Evolutionary conservation across 441 rosid species (phyloP), one percentile per base, ranked within the genome.

Genomic region (Jatropha multifida): DNA sequence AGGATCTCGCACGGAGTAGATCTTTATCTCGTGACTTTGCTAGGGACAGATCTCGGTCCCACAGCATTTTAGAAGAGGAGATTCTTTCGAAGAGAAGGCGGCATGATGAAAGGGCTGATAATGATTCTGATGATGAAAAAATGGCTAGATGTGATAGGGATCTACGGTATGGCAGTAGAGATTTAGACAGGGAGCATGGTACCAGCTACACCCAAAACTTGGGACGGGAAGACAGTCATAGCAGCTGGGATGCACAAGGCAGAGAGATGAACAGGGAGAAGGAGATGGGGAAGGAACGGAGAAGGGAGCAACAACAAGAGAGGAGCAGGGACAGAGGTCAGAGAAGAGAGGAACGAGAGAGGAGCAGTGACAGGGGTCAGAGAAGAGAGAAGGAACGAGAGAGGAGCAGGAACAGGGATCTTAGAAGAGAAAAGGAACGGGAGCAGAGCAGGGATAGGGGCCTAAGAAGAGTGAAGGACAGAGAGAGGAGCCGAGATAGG

Each of bases 41-140:
- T 51, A 83, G 87, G 81, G 92, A 84, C 71, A 83, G 89, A 66
- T 88, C 97, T 78, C 79, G 66, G 73, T 86, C 95, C n/a, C 80
- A 20, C 61, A 83, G 85, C 71, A 69, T 83, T 71, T 58, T 68
- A 37, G 90, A 84, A 71, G 96, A 89, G 60, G 93, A 86, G 44
- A 77, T 73, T 14, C 44, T 69, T 81, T 70, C 71, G 65, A 82
- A 79, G 79, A 78, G 79, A 77, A 81, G 81, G 55, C 74, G 66
- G 40, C 73, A 54, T 67, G 37, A 55, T 32, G 92, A 76, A 41
- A 78, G 69, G 70, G 81, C 74, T 72, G 82, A 79, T 14, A 72
- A 74, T 60, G 78, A 77, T 55, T 72, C 79, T 41, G 85, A 79
- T 63, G 85, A 79, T 72, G 85, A 78, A 52, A 79, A 77, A 69